These are phyloP conservation scores for Malus hybrid DNA, from an alignment of 331 rosid species.

Conservation along the genomic window DNA sequence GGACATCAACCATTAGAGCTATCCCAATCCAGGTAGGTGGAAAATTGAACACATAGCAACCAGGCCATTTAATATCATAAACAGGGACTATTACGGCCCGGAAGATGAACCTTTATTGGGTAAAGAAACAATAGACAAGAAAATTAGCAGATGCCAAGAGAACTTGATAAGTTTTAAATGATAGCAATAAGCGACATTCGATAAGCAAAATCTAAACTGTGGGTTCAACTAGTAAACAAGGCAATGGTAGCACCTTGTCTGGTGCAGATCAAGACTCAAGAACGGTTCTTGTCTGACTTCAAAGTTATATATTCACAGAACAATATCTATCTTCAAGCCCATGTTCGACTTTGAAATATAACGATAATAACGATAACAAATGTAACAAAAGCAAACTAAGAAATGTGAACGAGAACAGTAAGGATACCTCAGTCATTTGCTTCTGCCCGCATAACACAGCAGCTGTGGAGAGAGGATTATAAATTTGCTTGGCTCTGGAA, in stretches of 20 bases:
- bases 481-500: constrained; percentile 60
- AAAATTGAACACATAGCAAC: not conserved
- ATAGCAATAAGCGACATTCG: too few relatives aligned
- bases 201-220: not conserved
- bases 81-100: not conserved
- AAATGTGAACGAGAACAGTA: not conserved
- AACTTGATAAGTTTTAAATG: not conserved
- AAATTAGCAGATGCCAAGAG: not conserved
- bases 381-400: not conserved
- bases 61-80: not conserved
- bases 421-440: constrained; percentile 80
- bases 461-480: constrained; percentile 54
- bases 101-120: not conserved
- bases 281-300: not conserved
- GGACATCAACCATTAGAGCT: not conserved
- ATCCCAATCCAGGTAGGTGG: not conserved
- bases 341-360: not conserved
- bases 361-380: not conserved
- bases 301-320: not conserved
- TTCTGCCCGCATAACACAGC: constrained; percentile 89
- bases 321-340: not conserved
- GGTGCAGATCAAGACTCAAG: not conserved
- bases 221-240: not conserved
- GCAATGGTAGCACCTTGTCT: not conserved
- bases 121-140: not conserved